These are phyloP conservation scores for Stereocaulon alpinum DNA, from an alignment of 495 filamentous ascomycete species.

Conservation along the genomic window DNA sequence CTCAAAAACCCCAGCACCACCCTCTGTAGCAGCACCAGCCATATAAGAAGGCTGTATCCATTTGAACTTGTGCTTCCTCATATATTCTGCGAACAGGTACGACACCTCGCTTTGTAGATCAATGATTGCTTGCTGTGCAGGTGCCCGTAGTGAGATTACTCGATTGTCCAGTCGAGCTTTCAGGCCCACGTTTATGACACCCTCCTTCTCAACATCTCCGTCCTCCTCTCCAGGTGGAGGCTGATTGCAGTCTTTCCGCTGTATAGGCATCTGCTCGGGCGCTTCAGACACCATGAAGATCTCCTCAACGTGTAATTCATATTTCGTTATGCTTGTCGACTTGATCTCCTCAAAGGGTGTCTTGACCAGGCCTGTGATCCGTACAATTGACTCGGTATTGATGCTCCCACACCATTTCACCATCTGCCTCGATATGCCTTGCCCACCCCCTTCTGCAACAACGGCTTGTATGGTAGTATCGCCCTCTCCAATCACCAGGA, in stretches of 20 bases:
- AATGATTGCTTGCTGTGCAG: constrained; percentile 78
- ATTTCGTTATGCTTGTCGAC: constrained; percentile 61
- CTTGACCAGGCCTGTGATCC: constrained; percentile 66
- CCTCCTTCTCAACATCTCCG: constrained; percentile 36
- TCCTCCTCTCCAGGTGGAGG: constrained; percentile 37
- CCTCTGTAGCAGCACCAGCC: constrained; percentile 83
- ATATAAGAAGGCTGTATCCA: constrained; percentile 87
- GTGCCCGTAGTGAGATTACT: constrained; percentile 80
- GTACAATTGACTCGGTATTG: constrained; percentile 68
- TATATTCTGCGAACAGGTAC: constrained; percentile 69
- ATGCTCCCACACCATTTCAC: constrained; percentile 78
- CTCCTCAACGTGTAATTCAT: constrained; percentile 71
- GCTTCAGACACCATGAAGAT: constrained; percentile 65
- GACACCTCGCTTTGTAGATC: constrained; percentile 74
- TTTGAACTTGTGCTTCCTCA: constrained; percentile 63
- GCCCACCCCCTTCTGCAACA: constrained; percentile 42
- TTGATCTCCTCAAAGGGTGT: constrained; percentile 66
- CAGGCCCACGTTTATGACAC: constrained; percentile 55
- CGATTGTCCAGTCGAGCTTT: constrained; percentile 80
- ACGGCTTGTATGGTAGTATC: constrained; percentile 73
- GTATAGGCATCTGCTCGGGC: constrained; percentile 57
- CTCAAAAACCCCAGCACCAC: constrained; percentile 87
- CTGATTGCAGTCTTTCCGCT: constrained; percentile 51
- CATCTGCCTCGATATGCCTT: constrained; percentile 58
- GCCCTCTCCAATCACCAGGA: constrained; percentile 80